phyloP scores from a whole-genome alignment of 2,329 filamentous ascomycete species.

The Penicillium sclerotigenum region DNA sequence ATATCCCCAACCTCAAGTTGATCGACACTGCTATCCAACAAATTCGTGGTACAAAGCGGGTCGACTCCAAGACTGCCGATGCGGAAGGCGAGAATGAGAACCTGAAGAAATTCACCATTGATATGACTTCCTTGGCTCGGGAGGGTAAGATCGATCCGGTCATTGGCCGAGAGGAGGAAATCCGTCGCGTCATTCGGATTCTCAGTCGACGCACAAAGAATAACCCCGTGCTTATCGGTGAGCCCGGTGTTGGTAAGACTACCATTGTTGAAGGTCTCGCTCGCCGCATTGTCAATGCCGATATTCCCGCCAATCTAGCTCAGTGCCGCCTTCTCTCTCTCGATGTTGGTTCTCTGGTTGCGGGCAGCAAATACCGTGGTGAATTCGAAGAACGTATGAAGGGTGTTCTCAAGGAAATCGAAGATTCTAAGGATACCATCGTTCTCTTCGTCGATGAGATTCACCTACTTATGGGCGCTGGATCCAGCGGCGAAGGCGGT shows the following conservation, averaged over 20 bases:
- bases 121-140: conserved; percentile 93
- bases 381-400: conserved; percentile 99
- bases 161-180: conserved; percentile 95
- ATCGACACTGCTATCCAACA: conserved; percentile 86
- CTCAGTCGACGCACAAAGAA: conserved; percentile 94
- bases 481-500: conserved; percentile 88
- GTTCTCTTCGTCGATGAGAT: conserved; percentile 99
- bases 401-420: conserved; percentile 94
- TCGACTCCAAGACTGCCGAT: conserved; percentile 95
- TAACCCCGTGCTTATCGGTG: conserved; percentile 96
- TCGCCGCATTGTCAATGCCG: conserved; percentile 90
- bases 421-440: conserved; percentile 92
- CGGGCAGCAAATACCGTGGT: conserved; percentile 96
- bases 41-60: conserved; percentile 86
- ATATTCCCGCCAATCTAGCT: conserved; percentile 92
- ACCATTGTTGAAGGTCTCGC: conserved; percentile 96
- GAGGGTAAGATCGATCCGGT: conserved; percentile 98
- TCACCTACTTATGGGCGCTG: conserved; percentile 96
- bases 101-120: conserved; percentile 95
- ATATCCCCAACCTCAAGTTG: conserved; percentile 86
- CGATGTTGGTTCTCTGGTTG: conserved; percentile 90
- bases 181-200: conserved; percentile 85
- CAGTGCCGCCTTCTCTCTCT: conserved; percentile 91
- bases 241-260: conserved; percentile 97
- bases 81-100: conserved; percentile 90